Conservation (phyloP, 2,329 filamentous ascomycete species). For the Hymenoscyphus linearis region DNA sequence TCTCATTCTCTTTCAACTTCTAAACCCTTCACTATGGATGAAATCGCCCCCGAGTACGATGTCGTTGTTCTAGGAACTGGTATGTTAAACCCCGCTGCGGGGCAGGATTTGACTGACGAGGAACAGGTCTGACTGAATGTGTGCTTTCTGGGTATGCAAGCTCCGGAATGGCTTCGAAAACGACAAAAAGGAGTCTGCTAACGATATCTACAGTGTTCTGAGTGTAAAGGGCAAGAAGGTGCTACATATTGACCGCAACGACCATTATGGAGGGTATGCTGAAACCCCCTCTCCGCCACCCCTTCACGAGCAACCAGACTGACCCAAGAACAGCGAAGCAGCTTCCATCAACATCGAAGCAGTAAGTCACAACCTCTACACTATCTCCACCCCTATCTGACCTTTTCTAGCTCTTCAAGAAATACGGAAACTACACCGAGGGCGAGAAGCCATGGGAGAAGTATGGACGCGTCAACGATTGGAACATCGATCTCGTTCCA, state of each 20-base stretch:
- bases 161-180: neutral
- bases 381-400: constrained; percentile 31
- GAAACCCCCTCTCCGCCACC: constrained; percentile 9
- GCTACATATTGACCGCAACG: constrained; percentile 96
- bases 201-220: constrained; percentile 59
- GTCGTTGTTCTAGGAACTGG: constrained; percentile 97
- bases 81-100: constrained; percentile 46
- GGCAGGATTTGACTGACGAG: constrained; percentile 28
- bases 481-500: constrained; percentile 98
- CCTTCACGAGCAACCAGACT: constrained; percentile 13
- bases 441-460: constrained; percentile 96
- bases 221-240: constrained; percentile 99
- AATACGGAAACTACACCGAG: constrained; percentile 75
- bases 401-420: constrained; percentile 77
- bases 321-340: constrained; percentile 62
- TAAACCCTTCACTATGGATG: constrained; percentile 67
- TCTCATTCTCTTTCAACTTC: constrained; percentile 1
- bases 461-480: constrained; percentile 93
- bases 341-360: constrained; percentile 95
- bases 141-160: constrained; percentile 84
- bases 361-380: constrained; percentile 44
- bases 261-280: constrained; percentile 89
- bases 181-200: constrained; percentile 14
- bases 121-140: constrained; percentile 89
- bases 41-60: constrained; percentile 98